Base-by-base conservation (phyloP, 192 early-diverging fungal genomes). In the Backusella liffmaniae region DNA sequence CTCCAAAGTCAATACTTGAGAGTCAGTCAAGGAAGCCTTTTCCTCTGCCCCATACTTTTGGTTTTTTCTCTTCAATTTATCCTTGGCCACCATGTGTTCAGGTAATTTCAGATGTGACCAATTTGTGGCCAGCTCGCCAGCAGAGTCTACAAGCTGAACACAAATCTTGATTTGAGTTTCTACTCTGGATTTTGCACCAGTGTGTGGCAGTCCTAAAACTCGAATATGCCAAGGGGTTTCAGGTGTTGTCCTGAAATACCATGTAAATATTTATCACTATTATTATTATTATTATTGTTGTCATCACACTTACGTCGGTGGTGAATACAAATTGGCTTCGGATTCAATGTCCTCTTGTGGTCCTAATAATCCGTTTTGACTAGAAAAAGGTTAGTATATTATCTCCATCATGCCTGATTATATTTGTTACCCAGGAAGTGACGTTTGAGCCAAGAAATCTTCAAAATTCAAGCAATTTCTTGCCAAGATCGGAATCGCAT, bases 121-220 rank as follows among this genome's bases (percentile, higher is more conserved):
- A 75, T 86, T 79, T 18, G 83, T 84, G 23, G 86, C 90, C 29
- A 87, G 84, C 70, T 91, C 88, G 46, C 92, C 92, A 49, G 76
- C 44, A 70, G 79, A 72, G 15, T 84, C 87, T 1, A 88, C 84
- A 34, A 96, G 82, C 72, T 93, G 90, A 75, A 96, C 72, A 21
- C 92, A 93, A 26, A 95, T 84, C 67, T 93, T 93, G 79, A 93
- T 94, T 80, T 94, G 94, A 53, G 94, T 96, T 80, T 96, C 94
- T 39, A 95, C 94, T 13, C 94, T 84, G 35, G 91, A 93, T 73
- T 93, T 92, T 36, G 89, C 88, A 5, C 83, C 83, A 12, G 73
- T 73, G n/a, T 62, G 59, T 26, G 83, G 77, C 29, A 84, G 56
- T 26, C 83, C 83, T 13, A 81, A 49, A 7, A 84, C 80, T 30